Base-by-base conservation (phyloP, 331 rosid species). In the Quercus tomentella region DNA sequence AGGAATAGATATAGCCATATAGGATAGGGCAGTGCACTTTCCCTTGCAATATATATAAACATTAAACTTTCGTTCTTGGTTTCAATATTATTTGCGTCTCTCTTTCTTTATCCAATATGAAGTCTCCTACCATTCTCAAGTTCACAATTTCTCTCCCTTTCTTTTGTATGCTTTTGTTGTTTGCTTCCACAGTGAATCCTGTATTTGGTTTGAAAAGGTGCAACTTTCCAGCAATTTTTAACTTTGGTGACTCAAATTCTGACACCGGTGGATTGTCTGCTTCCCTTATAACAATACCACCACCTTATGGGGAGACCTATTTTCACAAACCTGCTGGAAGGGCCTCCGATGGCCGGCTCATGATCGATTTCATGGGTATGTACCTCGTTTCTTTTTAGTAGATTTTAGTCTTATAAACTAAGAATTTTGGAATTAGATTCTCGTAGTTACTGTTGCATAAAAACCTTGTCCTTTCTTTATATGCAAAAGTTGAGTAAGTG, bases 261-360 rank as follows among this genome's bases (percentile, higher is more conserved):
- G 95, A 92, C 17, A 86, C 93, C 0, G 94, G 92, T n/a, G 93
- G 92, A 33, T 43, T 88, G 82, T 82, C 88, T 21, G 84, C 92
- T n/a, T 37, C 84, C 6, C 15, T 85, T n/a, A 1, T 1, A 0
- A 61, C 55, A 14, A 51, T 68, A 37, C 26, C 74, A 1, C 72
- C 83, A 0, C 96, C 96, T 4, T 82, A 82, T 30, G 97, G 94
- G 8, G 84, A 86, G 30, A 92, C 91, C 10, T 86, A 71, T 82
- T 89, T 92, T 56, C 80, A 61, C 66, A 82, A 69, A 61, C 82
- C 90, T 4, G 77, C 76, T 0, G 92, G 90, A 54, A 84, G 97
- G 79, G 85, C 17, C 83, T 80, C 87, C 3, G 89, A 92, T 78
- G 93, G 93, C 41, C 88, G 93, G 23, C 82, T 92, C n/a, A 66